These are phyloP conservation scores for Populus nigra DNA, from an alignment of 345 rosid genomes.

Conservation along the genomic window DNA sequence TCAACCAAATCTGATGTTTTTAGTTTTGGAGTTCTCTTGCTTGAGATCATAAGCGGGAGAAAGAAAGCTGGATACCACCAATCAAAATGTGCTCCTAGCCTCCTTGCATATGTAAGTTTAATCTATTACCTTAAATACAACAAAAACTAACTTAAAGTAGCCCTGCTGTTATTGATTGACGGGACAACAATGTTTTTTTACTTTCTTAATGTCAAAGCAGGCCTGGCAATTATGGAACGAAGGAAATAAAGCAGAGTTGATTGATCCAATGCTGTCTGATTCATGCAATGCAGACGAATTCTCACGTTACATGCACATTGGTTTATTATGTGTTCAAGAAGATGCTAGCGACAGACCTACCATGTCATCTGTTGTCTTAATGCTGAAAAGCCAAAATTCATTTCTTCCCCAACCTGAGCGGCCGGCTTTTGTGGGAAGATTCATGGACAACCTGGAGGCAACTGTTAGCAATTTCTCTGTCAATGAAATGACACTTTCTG, in stretches of 20 bases:
- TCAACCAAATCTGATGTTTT: conserved; percentile 54
- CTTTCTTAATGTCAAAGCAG: background rate
- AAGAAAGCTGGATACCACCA: conserved; percentile 27
- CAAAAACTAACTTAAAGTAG: too few species aligned
- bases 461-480: background rate
- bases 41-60: conserved; percentile 56
- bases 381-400: conserved; percentile 38
- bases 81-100: conserved; percentile 17
- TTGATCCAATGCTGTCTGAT: conserved; percentile 1
- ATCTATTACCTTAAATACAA: too few species aligned
- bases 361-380: conserved; percentile 39
- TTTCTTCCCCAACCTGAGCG: conserved; percentile 35
- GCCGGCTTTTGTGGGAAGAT: conserved; percentile 35
- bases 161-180: too few species aligned
- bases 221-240: conserved; percentile 13
- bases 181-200: background rate
- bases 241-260: conserved; percentile 5
- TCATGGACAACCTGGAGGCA: background rate
- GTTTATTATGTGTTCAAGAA: conserved; percentile 16
- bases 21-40: conserved; percentile 55
- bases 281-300: background rate
- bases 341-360: conserved; percentile 40
- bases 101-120: conserved; percentile 40
- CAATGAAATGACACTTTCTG: too few species aligned
- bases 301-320: conserved; percentile 5